Evolutionary conservation across 2,329 filamentous ascomycete genomes (phyloP).

Genomic region (Stachybotrys elegans): DNA sequence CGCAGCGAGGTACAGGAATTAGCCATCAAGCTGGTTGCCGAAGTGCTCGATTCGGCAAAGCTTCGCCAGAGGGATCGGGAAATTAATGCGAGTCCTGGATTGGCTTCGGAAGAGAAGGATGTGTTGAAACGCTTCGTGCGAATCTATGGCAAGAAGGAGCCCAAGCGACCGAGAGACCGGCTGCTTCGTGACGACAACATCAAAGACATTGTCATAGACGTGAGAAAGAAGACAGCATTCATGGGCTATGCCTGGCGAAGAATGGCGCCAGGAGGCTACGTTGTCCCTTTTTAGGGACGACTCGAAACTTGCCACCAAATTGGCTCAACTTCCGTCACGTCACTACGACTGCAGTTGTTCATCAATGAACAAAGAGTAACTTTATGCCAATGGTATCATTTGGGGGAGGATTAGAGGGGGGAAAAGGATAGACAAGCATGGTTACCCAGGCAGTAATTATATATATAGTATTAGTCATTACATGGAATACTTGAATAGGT

Average conservation of each 20-base stretch:
- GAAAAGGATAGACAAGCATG: too few species aligned
- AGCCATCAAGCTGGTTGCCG: slow-evolving; percentile 39
- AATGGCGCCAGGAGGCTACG: slow-evolving; percentile 28
- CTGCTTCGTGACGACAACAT: slow-evolving; percentile 69
- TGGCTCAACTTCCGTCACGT: too few species aligned
- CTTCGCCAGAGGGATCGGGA: slow-evolving; percentile 45
- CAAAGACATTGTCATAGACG: slow-evolving; percentile 64
- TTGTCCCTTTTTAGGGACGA: slow-evolving; percentile 5
- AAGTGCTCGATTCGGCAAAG: slow-evolving; percentile 42
- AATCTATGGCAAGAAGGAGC: slow-evolving; percentile 57
- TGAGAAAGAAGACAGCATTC: slow-evolving; percentile 80
- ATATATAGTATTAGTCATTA: too few species aligned
- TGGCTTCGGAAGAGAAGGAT: slow-evolving; percentile 31
- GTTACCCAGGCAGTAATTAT: too few species aligned
- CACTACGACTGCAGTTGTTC: too few species aligned
- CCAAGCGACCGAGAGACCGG: slow-evolving; percentile 78
- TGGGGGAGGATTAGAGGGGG: too few species aligned
- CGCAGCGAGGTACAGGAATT: slow-evolving; percentile 34
- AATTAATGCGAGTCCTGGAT: slow-evolving; percentile 33
- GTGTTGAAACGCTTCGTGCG: slow-evolving; percentile 46
- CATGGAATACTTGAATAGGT: too few species aligned
- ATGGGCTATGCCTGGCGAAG: slow-evolving; percentile 82
- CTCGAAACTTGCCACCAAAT: too few species aligned
- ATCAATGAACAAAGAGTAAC: too few species aligned
- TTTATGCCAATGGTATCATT: too few species aligned